Conservation (phyloP, 2,329 filamentous ascomycete species). For the Hyphodiscus sp. region DNA sequence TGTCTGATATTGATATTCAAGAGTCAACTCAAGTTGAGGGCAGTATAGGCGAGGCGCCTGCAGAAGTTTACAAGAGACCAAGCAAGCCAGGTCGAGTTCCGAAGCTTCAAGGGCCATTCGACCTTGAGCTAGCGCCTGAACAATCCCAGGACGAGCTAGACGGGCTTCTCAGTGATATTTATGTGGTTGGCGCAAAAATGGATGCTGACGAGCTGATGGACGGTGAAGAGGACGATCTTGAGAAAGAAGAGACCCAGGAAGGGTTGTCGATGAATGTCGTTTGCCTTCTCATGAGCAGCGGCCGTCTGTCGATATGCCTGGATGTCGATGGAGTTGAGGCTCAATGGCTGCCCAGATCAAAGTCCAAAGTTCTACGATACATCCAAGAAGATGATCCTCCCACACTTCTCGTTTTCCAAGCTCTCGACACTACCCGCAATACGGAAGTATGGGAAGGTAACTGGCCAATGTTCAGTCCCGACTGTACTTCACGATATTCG, state of each 20-base stretch:
- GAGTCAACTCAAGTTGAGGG: slow-evolving; percentile 51
- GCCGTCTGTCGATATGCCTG: slow-evolving; percentile 54
- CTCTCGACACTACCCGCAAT: slow-evolving; percentile 51
- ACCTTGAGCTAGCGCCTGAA: slow-evolving; percentile 42
- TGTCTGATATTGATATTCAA: slow-evolving; percentile 58
- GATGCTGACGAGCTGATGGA: slow-evolving; percentile 54
- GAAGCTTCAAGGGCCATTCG: slow-evolving; percentile 56
- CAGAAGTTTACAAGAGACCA: slow-evolving; percentile 52
- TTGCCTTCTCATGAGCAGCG: slow-evolving; percentile 54
- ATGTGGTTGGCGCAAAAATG: slow-evolving; percentile 56
- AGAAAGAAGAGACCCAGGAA: slow-evolving; percentile 50
- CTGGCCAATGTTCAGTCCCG: slow-evolving; percentile 58
- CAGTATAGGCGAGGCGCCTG: slow-evolving; percentile 40
- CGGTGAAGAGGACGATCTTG: slow-evolving; percentile 57
- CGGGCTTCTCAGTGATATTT: slow-evolving; percentile 52
- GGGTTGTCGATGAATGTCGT: slow-evolving; percentile 54
- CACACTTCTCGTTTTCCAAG: slow-evolving; percentile 54
- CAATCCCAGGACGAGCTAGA: slow-evolving; percentile 50
- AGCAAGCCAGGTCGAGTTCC: slow-evolving; percentile 51
- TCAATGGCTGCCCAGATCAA: slow-evolving; percentile 56
- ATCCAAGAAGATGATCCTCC: slow-evolving; percentile 36
- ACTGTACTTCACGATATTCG: slow-evolving; percentile 55
- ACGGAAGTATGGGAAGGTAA: slow-evolving; percentile 48
- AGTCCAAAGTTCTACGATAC: slow-evolving; percentile 38
- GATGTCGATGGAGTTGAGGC: slow-evolving; percentile 57